Evolutionary conservation across 768 basidiomycete species (phyloP).

Genomic region (Rickenella mellea): DNA sequence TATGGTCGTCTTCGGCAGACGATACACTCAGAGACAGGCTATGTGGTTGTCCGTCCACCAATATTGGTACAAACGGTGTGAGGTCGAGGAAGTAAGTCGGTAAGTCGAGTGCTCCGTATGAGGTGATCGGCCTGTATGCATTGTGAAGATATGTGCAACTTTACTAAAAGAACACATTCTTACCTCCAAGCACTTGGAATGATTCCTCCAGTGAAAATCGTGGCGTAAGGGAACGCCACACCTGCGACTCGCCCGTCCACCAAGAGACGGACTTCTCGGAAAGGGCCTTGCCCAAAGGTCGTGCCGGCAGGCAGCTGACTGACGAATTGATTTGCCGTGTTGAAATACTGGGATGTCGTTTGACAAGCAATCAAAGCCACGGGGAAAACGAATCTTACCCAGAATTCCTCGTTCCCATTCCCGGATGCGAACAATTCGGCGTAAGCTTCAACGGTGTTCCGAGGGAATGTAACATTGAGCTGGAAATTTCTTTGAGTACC

Average conservation of each 20-base stretch:
- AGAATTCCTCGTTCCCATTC: slow-evolving; percentile 64
- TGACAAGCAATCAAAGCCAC: neutral
- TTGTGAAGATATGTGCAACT: neutral
- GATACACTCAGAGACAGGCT: slow-evolving; percentile 64
- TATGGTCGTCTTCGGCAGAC: slow-evolving; percentile 56
- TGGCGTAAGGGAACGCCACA: slow-evolving; percentile 45
- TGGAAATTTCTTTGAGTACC: too few relatives aligned
- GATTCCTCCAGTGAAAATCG: slow-evolving; percentile 70
- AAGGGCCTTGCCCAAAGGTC: slow-evolving; percentile 41
- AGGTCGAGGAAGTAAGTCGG: slow-evolving; percentile 73
- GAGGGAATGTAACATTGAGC: slow-evolving; percentile 63
- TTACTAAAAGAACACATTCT: neutral
- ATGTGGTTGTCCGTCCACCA: slow-evolving; percentile 62
- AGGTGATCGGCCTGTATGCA: slow-evolving; percentile 50
- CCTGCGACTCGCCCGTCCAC: slow-evolving; percentile 49
- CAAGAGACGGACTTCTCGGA: slow-evolving; percentile 53
- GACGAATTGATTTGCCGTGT: slow-evolving; percentile 53
- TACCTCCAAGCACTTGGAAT: slow-evolving; percentile 63
- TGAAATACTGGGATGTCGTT: slow-evolving; percentile 45
- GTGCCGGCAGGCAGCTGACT: slow-evolving; percentile 39
- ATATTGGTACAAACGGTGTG: slow-evolving; percentile 65
- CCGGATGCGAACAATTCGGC: slow-evolving; percentile 68
- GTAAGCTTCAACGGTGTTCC: slow-evolving; percentile 55
- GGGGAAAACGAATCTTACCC: slow-evolving; percentile 34
- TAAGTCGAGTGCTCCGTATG: slow-evolving; percentile 68